These are phyloP conservation scores for Auriscalpium vulgare DNA, from an alignment of 768 basidiomycete species.

Conservation along the genomic window DNA sequence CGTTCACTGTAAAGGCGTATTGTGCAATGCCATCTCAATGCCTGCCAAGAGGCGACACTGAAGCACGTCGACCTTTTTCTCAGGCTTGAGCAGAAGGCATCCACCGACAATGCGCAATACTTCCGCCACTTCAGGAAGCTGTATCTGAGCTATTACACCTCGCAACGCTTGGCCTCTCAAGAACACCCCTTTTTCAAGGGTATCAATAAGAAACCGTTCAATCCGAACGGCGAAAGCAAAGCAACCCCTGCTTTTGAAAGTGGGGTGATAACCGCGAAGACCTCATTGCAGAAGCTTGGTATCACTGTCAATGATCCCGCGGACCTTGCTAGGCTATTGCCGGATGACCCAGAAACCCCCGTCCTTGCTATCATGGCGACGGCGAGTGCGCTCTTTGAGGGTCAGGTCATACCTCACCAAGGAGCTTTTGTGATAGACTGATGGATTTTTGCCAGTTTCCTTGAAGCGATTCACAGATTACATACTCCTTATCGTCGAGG, in stretches of 20 bases:
- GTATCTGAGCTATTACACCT: slow-evolving; percentile 6
- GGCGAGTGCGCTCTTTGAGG: slow-evolving; percentile 12
- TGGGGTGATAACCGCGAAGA: not conserved
- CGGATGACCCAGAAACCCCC: not conserved
- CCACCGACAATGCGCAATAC: slow-evolving; percentile 5
- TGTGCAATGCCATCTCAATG: not conserved
- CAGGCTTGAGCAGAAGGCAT: slow-evolving; percentile 4
- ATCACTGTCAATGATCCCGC: not conserved
- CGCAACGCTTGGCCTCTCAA: not conserved
- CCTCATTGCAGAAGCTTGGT: not conserved
- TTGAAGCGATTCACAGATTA: slow-evolving; percentile 11
- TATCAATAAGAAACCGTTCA: not conserved
- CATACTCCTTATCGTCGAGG: slow-evolving; percentile 6
- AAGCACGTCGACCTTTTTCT: not conserved
- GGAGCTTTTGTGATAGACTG: too few species aligned
- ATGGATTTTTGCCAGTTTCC: not conserved
- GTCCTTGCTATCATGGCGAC: slow-evolving; percentile 11
- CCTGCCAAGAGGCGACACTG: not conserved
- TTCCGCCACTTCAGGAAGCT: slow-evolving; percentile 8
- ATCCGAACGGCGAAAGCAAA: not conserved
- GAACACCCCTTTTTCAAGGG: not conserved
- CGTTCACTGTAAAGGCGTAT: not conserved
- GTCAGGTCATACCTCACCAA: not conserved
- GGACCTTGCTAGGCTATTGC: slow-evolving; percentile 3
- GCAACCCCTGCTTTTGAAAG: not conserved